Percentiles rank a stretch among this genome's conserved stretches.
Evolutionary conservation across 2,329 filamentous ascomycete species (phyloP).

Genomic region (Pseudogymnoascus sp.): DNA sequence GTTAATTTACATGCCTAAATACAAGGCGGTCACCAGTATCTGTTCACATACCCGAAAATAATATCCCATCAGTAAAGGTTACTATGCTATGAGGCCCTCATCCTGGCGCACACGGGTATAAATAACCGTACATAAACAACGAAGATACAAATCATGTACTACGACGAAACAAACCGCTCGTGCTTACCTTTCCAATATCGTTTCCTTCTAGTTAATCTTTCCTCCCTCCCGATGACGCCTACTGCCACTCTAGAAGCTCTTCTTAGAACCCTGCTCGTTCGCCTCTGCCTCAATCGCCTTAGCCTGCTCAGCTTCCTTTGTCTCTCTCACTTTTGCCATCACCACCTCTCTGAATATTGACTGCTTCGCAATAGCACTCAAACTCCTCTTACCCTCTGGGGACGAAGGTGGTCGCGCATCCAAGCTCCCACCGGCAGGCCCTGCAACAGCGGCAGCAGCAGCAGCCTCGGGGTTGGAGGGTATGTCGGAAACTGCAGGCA

Average conservation of each 20-base stretch:
- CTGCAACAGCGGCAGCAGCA: constrained; percentile 38
- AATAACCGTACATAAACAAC: constrained; percentile 8
- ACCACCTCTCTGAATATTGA: constrained; percentile 93
- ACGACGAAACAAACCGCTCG: not conserved
- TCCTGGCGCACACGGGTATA: constrained; percentile 1
- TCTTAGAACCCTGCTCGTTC: constrained; percentile 23
- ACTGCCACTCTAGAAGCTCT: not conserved
- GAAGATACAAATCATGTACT: not conserved
- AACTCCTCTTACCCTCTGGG: constrained; percentile 33
- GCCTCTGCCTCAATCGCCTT: constrained; percentile 54
- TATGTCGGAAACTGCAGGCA: constrained; percentile 55
- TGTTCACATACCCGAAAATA: not conserved
- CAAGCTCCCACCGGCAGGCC: constrained; percentile 15
- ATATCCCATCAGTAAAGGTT: not conserved
- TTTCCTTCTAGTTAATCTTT: not conserved
- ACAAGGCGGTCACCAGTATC: not conserved
- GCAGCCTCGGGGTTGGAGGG: constrained; percentile 51
- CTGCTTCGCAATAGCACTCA: constrained; percentile 48
- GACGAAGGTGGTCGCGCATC: constrained; percentile 4
- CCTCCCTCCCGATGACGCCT: not conserved
- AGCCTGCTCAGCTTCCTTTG: constrained; percentile 78
- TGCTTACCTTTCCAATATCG: not conserved
- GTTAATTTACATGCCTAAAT: not conserved
- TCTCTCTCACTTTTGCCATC: constrained; percentile 84
- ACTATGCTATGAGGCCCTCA: constrained; percentile 5